A percentile compares a stretch with the other conserved stretches of the same genome.
Evolutionary conservation across 1,139 yeast genomes (phyloP).

Genomic region (Scheffersomyces segobiensis): DNA sequence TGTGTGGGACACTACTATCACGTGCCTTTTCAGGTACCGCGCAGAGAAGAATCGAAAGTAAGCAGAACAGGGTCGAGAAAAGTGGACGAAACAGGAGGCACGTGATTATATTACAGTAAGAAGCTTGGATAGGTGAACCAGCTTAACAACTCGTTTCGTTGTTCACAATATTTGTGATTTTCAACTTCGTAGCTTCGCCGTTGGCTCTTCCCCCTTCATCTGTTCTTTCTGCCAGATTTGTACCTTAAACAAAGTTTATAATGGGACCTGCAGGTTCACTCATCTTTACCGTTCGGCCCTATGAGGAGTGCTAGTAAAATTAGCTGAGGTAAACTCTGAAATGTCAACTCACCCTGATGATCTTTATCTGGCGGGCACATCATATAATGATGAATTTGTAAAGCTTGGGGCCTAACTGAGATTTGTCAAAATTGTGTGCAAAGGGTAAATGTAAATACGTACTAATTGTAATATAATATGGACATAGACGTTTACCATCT

Average conservation of each 20-base stretch:
- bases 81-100: too few relatives aligned
- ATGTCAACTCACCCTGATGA: neutral
- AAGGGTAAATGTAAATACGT: too few relatives aligned
- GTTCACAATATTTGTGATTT: neutral
- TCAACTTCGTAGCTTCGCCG: too few relatives aligned
- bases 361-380: neutral
- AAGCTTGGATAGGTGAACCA: neutral
- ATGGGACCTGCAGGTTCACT: neutral
- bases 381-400: too few relatives aligned
- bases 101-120: neutral
- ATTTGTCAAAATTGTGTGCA: too few relatives aligned
- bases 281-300: neutral
- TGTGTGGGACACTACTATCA: neutral
- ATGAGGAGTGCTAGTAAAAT: neutral
- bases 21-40: neutral
- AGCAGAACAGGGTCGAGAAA: neutral
- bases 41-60: neutral
- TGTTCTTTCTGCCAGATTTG: neutral
- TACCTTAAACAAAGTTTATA: too few relatives aligned
- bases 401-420: too few relatives aligned
- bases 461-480: too few relatives aligned
- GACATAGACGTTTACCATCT: too few relatives aligned
- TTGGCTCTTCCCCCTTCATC: neutral
- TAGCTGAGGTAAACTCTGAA: neutral
- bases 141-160: too few relatives aligned